Percentiles rank a stretch among this genome's conserved stretches.
Evolutionary conservation across 2,329 filamentous ascomycete genomes (phyloP).

Genomic region (Colletotrichum tofieldiae): DNA sequence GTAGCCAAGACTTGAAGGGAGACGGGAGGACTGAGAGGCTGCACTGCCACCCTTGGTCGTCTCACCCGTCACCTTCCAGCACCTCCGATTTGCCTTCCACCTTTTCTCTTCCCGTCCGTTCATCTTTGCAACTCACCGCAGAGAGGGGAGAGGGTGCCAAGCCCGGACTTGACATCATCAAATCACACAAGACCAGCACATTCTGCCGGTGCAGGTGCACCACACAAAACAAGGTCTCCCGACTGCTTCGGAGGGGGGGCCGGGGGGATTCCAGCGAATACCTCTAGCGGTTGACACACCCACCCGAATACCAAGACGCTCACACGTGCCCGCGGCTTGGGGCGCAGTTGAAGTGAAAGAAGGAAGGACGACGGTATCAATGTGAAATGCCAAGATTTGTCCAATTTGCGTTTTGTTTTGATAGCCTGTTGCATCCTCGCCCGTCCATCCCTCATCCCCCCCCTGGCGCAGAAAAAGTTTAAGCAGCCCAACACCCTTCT

Average conservation of each 20-base stretch:
- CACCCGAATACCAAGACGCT: slow-evolving; percentile 9
- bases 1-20: not conserved
- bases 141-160: no score
- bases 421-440: not conserved
- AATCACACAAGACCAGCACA: slow-evolving; percentile 19
- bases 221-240: slow-evolving; percentile 11
- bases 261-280: slow-evolving; percentile 26
- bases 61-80: slow-evolving; percentile 13
- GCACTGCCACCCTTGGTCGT: slow-evolving; percentile 37
- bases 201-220: not conserved
- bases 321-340: slow-evolving; percentile 8
- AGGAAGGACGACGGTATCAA: not conserved
- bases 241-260: not conserved
- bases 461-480: not conserved
- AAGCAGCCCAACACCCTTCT: not conserved
- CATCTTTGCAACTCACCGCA: not conserved
- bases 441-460: not conserved
- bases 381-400: slow-evolving; percentile 13
- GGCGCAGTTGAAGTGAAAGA: not conserved
- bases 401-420: slow-evolving; percentile 15
- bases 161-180: slow-evolving; percentile 36
- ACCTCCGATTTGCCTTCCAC: slow-evolving; percentile 29
- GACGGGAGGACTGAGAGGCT: slow-evolving; percentile 2
- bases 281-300: slow-evolving; percentile 15
- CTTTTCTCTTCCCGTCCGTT: not conserved